Evolutionary conservation across 805 yeast species (phyloP), one percentile per base, ranked within the genome.

Genomic region (Saccharomycopsis javanensis): DNA sequence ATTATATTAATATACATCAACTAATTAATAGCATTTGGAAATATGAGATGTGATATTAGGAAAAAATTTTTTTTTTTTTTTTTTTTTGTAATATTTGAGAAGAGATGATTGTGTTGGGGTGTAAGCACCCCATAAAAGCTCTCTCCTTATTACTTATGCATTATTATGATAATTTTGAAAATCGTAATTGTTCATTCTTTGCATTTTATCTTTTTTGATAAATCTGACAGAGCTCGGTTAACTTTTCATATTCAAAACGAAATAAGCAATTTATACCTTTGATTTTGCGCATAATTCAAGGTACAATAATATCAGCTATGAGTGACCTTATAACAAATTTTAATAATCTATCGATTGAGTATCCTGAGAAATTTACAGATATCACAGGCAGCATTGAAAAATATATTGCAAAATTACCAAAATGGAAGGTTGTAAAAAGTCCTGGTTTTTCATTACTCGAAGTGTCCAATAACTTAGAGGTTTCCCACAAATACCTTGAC

Each of bases 391-490:
- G 71, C n/a, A 71, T 86, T 45, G 73, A 77, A 53, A 60, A 67
- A 3, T 71, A 79, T 18, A 65, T 78, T 42, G 57, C 64, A 11
- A 62, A 60, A 2, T 67, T 84, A 38, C 65, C 68, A 16, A 76
- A 78, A 38, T 84, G 83, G 33, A 74, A 77, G 52, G 81, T 92
- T 18, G 79, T 80, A 4, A 81, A 81, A 63, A 75, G 79, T 8
- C 77, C 80, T 0, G 70, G 71, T 28, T 88, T 89, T 70, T 79
- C 82, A 56, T 74, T 92, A 51, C 74, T 85, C 60, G 89, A 88
- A 63, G 95, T 97, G 0, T 87, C 97, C 1, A 83, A 91, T 62
- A 96, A 98, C 0, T 72, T 89, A 60, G 98, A 91, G 68, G 77
- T 85, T 13, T 75, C 82, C 57, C 88, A 88, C 66, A 73, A 75